Conservation (phyloP, 169 alveolate genomes). For the Toxoplasma gondii region DNA sequence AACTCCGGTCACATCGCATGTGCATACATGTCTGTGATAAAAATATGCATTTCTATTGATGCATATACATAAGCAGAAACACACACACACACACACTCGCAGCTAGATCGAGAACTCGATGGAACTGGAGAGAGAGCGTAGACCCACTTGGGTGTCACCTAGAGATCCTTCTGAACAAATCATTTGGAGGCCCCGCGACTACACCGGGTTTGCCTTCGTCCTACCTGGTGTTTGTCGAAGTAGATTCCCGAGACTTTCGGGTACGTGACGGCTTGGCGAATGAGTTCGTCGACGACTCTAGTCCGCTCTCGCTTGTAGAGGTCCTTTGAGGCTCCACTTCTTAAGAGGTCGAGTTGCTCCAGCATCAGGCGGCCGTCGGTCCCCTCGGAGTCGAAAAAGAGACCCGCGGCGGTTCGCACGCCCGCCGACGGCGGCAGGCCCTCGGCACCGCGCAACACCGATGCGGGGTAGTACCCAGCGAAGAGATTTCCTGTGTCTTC, state of each 20-base stretch:
- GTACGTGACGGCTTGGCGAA: constrained; percentile 75
- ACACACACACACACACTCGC: background rate
- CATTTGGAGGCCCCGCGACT: too few relatives aligned
- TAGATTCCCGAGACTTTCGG: constrained; percentile 80
- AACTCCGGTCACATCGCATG: too few relatives aligned
- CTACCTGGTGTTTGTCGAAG: constrained; percentile 76
- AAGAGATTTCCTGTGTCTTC: background rate
- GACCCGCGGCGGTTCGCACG: background rate
- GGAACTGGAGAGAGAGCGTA: too few relatives aligned
- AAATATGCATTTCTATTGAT: background rate
- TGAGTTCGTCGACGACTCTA: constrained; percentile 75
- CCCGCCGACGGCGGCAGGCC: background rate
- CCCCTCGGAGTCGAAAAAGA: background rate
- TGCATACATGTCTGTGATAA: background rate
- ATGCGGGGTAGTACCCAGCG: background rate
- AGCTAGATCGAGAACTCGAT: too few relatives aligned
- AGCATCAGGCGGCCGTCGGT: constrained; percentile 64
- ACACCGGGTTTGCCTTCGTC: background rate
- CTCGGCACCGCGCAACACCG: background rate
- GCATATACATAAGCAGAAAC: background rate
- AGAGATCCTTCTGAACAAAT: too few relatives aligned
- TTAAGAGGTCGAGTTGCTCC: constrained; percentile 63
- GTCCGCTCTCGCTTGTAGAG: constrained; percentile 76
- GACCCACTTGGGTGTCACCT: too few relatives aligned
- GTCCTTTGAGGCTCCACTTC: constrained; percentile 70